Percentiles rank a stretch among this genome's conserved stretches.
phyloP scores from a whole-genome alignment of 192 early-diverging fungal species.

The Funneliformis geosporum region DNA sequence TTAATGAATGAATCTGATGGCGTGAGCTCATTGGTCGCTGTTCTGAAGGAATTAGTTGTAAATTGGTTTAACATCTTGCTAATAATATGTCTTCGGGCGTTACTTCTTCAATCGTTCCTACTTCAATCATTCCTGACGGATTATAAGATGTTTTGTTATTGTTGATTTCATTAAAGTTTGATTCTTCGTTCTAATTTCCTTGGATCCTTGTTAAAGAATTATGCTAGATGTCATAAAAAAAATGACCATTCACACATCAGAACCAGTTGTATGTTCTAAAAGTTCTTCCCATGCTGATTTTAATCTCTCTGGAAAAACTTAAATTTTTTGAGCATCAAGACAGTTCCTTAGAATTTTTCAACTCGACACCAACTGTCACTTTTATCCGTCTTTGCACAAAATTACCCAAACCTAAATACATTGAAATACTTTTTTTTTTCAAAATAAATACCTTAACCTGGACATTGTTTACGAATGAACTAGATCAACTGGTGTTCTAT shows the following conservation, averaged over 20 bases:
- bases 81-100: not conserved
- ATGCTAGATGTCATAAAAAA: not conserved
- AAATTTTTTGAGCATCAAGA: not conserved
- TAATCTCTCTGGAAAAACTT: not conserved
- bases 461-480: not conserved
- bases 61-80: not conserved
- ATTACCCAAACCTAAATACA: not conserved
- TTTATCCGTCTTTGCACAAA: not conserved
- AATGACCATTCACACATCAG: constrained; percentile 3
- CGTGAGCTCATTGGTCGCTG: not conserved
- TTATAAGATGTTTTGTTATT: no score
- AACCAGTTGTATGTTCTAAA: not conserved
- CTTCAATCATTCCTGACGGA: no score
- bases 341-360: not conserved
- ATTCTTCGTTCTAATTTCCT: not conserved
- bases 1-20: not conserved
- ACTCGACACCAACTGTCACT: not conserved
- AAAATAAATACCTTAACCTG: not conserved
- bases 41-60: not conserved
- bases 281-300: constrained; percentile 11
- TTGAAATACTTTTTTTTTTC: no score
- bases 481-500: not conserved
- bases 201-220: constrained; percentile 11
- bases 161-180: not conserved
- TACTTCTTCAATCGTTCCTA: not conserved